Evolutionary conservation across 2,329 filamentous ascomycete species (phyloP).

Genomic region (Fusarium clavum): DNA sequence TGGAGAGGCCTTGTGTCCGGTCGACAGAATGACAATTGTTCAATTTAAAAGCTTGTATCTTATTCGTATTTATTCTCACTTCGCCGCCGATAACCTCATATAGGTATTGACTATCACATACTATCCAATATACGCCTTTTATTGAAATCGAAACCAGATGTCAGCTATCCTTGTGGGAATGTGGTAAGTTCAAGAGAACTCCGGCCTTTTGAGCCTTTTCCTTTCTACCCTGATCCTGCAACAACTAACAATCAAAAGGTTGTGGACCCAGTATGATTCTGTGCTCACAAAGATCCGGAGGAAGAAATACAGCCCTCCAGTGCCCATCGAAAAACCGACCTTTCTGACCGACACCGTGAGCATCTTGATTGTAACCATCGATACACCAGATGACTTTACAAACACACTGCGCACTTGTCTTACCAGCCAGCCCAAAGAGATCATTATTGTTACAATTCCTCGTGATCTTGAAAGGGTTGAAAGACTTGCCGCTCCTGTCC

Average conservation of each 20-base stretch:
- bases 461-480: not conserved
- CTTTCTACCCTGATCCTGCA: no score
- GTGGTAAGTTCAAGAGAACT: not conserved
- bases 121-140: no score
- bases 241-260: no score
- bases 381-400: not conserved
- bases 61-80: no score
- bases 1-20: no score
- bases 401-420: not conserved
- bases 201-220: rapidly evolving
- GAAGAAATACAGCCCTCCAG: not conserved
- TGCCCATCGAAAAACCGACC: not conserved
- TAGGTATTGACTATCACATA: no score
- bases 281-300: not conserved
- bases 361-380: not conserved
- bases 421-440: not conserved
- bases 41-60: no score
- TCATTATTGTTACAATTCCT: not conserved
- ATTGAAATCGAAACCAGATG: not conserved
- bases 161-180: not conserved
- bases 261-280: no score
- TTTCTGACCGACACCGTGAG: not conserved
- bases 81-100: no score
- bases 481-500: not conserved
- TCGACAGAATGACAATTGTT: no score